Base-by-base conservation (phyloP, 2,329 filamentous ascomycete species). In the Dothideomycetidae sp. region DNA sequence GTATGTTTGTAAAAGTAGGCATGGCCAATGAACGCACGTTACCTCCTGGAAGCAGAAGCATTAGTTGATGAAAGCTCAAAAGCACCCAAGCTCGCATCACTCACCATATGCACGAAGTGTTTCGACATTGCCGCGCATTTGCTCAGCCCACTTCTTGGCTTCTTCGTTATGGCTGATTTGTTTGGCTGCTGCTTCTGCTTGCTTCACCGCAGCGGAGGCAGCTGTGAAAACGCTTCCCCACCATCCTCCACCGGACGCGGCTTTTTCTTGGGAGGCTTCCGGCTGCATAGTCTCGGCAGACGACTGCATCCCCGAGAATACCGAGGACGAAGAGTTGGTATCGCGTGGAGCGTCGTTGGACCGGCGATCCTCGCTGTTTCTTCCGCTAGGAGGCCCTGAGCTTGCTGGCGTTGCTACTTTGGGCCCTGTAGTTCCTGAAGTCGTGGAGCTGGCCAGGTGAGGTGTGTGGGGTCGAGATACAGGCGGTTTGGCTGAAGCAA, bases 141-240 rank as follows among this genome's bases (percentile, higher is more conserved):
- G 88, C 37, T 93, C 82, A 1, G 86, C 83, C 85, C 88, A 98
- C 57, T 83, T 81, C 64, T 88, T 86, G 36, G 88, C 90, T 58
- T 98, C 90, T 54, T 96, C 85, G 51, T 93, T 94, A 55, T 90
- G 79, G 57, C 93, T 83, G 33, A 98, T 86, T 58, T 96, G 84
- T 56, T 88, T 93, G 46, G 93, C 86, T 1, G 86, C 80, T 5
- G 79, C 83, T 60, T 94, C 86, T 32, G 90, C 88, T 57, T 88
- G 83, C 66, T 92, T 93, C 61, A 92, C 76, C 16, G 80, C 82
- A n/a, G 81, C 78, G 46, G 65, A 74, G 23, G 85, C 85, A 0
- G 83, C 86, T 29, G 81, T 82, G 51, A 90, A 71, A 36, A 94
- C 62, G 14, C 83, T 79, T 53, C 85, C 84, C 81, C 84, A 93